Conservation (phyloP, 495 filamentous ascomycete genomes). For the Aspergillus sclerotiicarbonarius region DNA sequence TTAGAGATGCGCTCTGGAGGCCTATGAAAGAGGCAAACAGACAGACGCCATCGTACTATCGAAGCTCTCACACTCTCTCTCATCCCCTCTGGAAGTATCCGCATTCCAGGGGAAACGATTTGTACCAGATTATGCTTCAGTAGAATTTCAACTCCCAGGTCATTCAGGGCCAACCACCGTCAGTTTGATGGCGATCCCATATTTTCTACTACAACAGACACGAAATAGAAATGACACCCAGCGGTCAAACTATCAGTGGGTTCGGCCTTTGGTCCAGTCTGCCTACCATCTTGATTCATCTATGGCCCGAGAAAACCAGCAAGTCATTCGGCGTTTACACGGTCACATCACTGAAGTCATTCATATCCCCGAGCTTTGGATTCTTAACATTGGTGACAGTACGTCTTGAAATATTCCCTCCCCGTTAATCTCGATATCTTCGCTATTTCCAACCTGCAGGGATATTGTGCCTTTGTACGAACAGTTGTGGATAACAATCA, state of each 20-base stretch:
- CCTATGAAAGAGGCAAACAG: conserved; percentile 7
- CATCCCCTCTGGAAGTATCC: neutral
- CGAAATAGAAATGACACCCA: neutral
- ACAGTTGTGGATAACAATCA: too few relatives aligned
- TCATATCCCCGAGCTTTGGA: conserved; percentile 15
- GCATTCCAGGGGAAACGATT: conserved; percentile 8
- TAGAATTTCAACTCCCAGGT: neutral
- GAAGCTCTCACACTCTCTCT: neutral
- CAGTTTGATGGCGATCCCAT: conserved; percentile 10
- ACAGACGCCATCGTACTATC: neutral
- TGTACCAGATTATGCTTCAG: neutral
- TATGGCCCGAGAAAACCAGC: conserved; percentile 11
- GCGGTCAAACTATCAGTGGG: conserved; percentile 11
- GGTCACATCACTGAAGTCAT: conserved; percentile 4
- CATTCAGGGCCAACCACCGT: neutral
- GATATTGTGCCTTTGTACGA: too few relatives aligned
- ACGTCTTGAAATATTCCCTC: neutral
- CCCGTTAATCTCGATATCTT: neutral
- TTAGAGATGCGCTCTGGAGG: conserved; percentile 10
- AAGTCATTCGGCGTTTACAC: conserved; percentile 12
- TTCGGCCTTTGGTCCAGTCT: conserved; percentile 13
- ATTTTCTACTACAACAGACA: conserved; percentile 5
- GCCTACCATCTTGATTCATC: conserved; percentile 17
- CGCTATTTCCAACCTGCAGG: neutral
- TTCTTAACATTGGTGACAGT: conserved; percentile 14